A percentile compares a stretch with the other conserved stretches of the same genome.
These are phyloP conservation scores for Phytophthora cactorum DNA, from an alignment of 352 stramenopile genomes.

Conservation along the genomic window DNA sequence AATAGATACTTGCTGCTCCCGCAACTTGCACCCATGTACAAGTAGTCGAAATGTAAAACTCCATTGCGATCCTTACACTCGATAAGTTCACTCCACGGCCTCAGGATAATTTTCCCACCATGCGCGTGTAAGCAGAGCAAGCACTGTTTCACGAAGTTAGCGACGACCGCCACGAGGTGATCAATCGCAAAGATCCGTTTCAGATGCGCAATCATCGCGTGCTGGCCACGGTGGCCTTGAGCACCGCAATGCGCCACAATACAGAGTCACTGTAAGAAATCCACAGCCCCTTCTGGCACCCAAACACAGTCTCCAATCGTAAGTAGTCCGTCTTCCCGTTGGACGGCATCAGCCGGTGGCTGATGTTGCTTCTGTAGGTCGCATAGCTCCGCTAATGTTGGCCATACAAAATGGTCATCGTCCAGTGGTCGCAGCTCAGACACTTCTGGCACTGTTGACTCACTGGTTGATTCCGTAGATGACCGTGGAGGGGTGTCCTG, in stretches of 20 bases:
- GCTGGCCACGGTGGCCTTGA: not conserved
- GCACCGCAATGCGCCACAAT: not conserved
- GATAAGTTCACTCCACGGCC: not conserved
- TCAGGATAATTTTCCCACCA: not conserved
- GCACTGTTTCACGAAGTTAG: not conserved
- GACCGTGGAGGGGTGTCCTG: too few species aligned
- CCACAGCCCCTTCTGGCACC: too few species aligned
- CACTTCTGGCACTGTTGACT: too few species aligned
- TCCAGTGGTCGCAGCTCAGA: too few species aligned
- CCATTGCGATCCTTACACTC: not conserved
- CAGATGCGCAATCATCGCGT: not conserved
- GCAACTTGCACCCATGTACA: not conserved
- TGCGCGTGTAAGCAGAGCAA: not conserved
- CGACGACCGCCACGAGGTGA: not conserved
- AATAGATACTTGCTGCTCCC: not conserved
- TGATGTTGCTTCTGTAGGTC: too few species aligned
- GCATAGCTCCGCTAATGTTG: not conserved
- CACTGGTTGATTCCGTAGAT: too few species aligned
- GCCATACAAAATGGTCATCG: not conserved
- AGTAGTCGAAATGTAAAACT: not conserved
- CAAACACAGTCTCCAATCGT: too few species aligned
- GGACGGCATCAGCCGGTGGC: too few species aligned
- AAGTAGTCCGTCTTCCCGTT: too few species aligned
- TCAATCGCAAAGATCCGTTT: not conserved
- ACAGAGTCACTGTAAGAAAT: too few species aligned